These are phyloP conservation scores for Phytophthora citrophthora DNA, from an alignment of 352 stramenopile species.

Conservation along the genomic window DNA sequence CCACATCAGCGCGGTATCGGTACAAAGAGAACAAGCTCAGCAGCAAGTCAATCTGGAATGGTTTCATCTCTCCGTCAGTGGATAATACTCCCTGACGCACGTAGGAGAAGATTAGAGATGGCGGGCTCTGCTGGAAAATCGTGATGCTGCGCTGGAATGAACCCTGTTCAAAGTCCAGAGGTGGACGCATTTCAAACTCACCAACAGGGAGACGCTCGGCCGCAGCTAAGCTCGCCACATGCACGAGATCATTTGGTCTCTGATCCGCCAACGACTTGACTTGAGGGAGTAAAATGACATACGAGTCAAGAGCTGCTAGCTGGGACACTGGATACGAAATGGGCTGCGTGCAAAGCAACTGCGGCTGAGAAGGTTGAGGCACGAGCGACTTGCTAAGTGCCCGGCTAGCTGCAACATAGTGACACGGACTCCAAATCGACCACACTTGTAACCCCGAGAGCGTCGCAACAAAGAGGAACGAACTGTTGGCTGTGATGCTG, in stretches of 20 bases:
- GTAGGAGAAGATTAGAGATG: slow-evolving; percentile 73
- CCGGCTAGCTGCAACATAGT: slow-evolving; percentile 75
- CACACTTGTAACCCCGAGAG: slow-evolving; percentile 77
- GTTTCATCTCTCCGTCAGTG: slow-evolving; percentile 29
- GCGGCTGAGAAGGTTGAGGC: slow-evolving; percentile 73
- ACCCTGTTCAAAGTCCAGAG: slow-evolving; percentile 8
- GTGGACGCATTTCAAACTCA: slow-evolving; percentile 65
- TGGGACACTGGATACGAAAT: slow-evolving; percentile 62
- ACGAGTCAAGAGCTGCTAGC: slow-evolving; percentile 78
- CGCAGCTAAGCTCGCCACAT: slow-evolving; percentile 46
- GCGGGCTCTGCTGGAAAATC: slow-evolving; percentile 80
- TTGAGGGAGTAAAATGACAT: slow-evolving; percentile 72
- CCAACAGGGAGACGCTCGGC: slow-evolving; percentile 51
- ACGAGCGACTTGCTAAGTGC: slow-evolving; percentile 61
- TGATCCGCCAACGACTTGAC: slow-evolving; percentile 23
- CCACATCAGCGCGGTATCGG: slow-evolving; percentile 84
- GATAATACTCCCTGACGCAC: slow-evolving; percentile 52
- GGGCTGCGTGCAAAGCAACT: slow-evolving; percentile 70
- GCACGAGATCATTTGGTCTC: slow-evolving; percentile 46
- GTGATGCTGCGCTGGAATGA: slow-evolving; percentile 43
- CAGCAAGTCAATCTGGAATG: slow-evolving; percentile 75
- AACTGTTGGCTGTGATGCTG: slow-evolving; percentile 83
- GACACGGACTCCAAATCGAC: slow-evolving; percentile 89
- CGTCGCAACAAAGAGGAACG: slow-evolving; percentile 83
- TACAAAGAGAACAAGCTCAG: slow-evolving; percentile 87